Conservation (phyloP, 495 filamentous ascomycete genomes). For the Penicillium salamii region DNA sequence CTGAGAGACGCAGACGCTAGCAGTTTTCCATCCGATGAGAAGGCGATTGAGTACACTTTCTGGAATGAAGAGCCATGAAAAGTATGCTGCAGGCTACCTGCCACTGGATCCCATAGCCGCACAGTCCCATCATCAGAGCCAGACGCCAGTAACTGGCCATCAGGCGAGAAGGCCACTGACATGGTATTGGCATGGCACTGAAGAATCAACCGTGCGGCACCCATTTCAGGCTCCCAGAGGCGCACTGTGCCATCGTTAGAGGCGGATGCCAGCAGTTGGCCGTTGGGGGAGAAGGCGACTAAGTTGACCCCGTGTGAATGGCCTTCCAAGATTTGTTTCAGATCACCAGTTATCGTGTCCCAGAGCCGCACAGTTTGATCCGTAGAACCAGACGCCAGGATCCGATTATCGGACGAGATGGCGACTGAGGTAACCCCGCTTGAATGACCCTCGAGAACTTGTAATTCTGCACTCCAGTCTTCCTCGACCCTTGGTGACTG, state of each 20-base stretch:
- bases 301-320: constrained; percentile 7
- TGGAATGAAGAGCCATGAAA: constrained; percentile 19
- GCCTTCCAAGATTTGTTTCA: constrained; percentile 18
- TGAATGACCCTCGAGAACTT: not conserved
- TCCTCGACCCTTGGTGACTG: constrained; percentile 10
- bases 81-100: not conserved
- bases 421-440: not conserved
- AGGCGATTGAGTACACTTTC: constrained; percentile 17
- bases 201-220: no score
- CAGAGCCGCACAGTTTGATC: not conserved
- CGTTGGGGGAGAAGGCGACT: constrained; percentile 9
- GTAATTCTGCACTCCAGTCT: constrained; percentile 6
- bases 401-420: no score
- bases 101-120: constrained; percentile 26
- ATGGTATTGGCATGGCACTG: no score
- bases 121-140: constrained; percentile 15
- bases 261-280: not conserved
- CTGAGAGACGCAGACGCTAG: not conserved
- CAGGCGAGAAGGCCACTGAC: constrained; percentile 23
- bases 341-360: not conserved
- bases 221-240: not conserved
- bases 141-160: constrained; percentile 16
- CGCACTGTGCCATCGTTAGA: not conserved
- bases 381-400: not conserved
- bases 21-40: constrained; percentile 21